phyloP scores from a whole-genome alignment of 164 flowering plant species.

The Magnolia sinica region DNA sequence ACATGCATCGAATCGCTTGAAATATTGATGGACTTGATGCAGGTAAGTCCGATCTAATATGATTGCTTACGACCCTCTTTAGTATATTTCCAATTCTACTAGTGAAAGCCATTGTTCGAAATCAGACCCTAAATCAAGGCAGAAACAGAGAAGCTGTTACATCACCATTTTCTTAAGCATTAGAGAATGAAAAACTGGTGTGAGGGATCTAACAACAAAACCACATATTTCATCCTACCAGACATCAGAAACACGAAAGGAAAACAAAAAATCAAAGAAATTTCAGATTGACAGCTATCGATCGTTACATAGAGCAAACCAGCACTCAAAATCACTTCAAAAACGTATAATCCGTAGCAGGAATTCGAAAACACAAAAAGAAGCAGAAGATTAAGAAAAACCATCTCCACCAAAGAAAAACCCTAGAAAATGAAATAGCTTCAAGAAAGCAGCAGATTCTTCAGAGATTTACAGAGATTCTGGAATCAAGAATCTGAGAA shows the following conservation, averaged over 20 bases:
- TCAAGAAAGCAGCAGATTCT: neutral
- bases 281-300: neutral
- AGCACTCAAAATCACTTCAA: neutral
- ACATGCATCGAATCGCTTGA: conserved; percentile 51
- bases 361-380: neutral
- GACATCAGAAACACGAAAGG: neutral
- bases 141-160: neutral
- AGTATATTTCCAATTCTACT: conserved; percentile 41
- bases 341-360: no score
- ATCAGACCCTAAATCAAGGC: neutral
- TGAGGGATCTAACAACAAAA: neutral
- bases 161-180: neutral
- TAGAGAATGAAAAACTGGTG: neutral
- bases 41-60: conserved; percentile 22
- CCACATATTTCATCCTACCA: neutral
- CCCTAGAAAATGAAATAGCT: neutral
- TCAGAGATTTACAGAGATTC: neutral
- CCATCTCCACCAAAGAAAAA: neutral
- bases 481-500: neutral
- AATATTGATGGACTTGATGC: conserved; percentile 32
- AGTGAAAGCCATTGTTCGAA: conserved; percentile 33
- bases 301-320: neutral
- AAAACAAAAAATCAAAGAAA: neutral
- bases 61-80: conserved; percentile 28
- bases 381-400: neutral